Percentiles rank a stretch among this genome's conserved stretches.
Conservation (phyloP, 169 alveolate species). For the Theileria annulata region DNA sequence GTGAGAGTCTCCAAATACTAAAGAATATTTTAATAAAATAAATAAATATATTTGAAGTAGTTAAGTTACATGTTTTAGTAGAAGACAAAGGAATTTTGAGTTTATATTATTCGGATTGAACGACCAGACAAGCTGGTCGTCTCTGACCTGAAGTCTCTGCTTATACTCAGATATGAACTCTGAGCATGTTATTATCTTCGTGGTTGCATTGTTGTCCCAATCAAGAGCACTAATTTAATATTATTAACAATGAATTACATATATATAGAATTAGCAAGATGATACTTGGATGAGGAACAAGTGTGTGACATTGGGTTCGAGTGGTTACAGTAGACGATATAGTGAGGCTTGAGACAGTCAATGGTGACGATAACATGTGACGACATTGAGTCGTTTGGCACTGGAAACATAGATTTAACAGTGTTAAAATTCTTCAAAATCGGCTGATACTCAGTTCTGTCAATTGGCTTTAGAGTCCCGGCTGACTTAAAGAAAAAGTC, state of each 20-base stretch:
- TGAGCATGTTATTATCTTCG: constrained; percentile 56
- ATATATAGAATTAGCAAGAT: neutral
- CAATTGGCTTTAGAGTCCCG: constrained; percentile 69
- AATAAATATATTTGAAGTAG: neutral
- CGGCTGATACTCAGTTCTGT: constrained; percentile 56
- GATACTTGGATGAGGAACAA: constrained; percentile 56
- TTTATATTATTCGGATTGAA: constrained; percentile 36
- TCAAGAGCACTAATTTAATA: constrained; percentile 39
- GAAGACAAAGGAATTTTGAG: constrained; percentile 32
- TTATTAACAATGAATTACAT: neutral
- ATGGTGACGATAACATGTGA: constrained; percentile 63
- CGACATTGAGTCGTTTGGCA: constrained; percentile 63
- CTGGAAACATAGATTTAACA: constrained; percentile 69
- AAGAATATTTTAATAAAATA: constrained; percentile 8
- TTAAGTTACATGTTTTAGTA: constrained; percentile 29
- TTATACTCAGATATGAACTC: constrained; percentile 73
- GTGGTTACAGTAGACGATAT: constrained; percentile 71
- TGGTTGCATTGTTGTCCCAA: constrained; percentile 55
- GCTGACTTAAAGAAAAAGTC: constrained; percentile 64
- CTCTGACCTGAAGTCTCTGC: constrained; percentile 66
- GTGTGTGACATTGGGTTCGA: constrained; percentile 75
- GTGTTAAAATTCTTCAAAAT: constrained; percentile 53
- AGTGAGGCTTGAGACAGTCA: constrained; percentile 69
- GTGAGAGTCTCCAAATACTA: constrained; percentile 32
- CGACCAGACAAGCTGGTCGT: constrained; percentile 66